Evolutionary conservation across 768 basidiomycete species (phyloP).

Genomic region (Atractiella rhizophila): DNA sequence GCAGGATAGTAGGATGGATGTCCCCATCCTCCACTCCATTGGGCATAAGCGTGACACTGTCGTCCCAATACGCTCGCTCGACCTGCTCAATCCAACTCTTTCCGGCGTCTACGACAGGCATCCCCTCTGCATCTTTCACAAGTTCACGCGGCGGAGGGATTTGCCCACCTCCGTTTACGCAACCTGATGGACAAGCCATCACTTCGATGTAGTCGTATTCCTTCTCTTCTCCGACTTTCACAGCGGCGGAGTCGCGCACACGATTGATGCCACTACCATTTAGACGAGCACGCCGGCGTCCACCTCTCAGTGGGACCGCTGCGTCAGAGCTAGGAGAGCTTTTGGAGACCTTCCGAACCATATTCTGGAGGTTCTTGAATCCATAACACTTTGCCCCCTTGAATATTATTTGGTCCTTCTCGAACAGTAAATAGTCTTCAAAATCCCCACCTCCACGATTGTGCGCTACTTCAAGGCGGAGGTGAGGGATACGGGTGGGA

Average conservation of each 20-base stretch:
- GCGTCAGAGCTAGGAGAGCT: background rate
- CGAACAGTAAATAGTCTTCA: constrained; percentile 21
- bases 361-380: constrained; percentile 86
- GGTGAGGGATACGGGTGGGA: constrained; percentile 8
- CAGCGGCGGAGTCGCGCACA: constrained; percentile 13
- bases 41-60: background rate
- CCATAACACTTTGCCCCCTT: constrained; percentile 90
- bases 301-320: background rate
- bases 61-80: constrained; percentile 14
- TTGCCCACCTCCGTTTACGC: constrained; percentile 94
- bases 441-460: constrained; percentile 22
- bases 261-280: background rate
- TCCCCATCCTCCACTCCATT: background rate
- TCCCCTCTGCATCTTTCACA: constrained; percentile 14
- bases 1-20: constrained; percentile 4
- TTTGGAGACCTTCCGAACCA: constrained; percentile 55
- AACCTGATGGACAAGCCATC: constrained; percentile 96
- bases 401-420: constrained; percentile 42
- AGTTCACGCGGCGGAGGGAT: constrained; percentile 20
- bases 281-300: background rate
- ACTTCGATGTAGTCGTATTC: constrained; percentile 82
- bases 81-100: constrained; percentile 17
- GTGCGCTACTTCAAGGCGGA: constrained; percentile 15
- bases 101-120: constrained; percentile 11
- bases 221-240: background rate